Conservation (phyloP, 768 basidiomycete genomes). For the Hygrocybe coccinea region DNA sequence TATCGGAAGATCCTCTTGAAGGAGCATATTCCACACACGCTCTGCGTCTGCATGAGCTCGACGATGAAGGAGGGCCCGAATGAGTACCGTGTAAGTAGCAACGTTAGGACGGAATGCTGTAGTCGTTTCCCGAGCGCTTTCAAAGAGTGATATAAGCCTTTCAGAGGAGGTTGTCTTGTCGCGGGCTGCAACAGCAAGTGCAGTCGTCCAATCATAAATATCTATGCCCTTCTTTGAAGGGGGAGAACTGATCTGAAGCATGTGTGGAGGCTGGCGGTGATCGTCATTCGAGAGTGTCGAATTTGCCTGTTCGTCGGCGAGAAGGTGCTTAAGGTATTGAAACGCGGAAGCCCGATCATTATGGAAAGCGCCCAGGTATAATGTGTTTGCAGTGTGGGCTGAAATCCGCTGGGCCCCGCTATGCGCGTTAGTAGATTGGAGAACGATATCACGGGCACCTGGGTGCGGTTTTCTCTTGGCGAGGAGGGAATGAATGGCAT, state of each 20-base stretch:
- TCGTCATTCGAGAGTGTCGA: background rate
- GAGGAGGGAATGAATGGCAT: constrained; percentile 30
- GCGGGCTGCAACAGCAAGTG: constrained; percentile 41
- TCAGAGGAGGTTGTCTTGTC: constrained; percentile 33
- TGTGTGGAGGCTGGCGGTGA: constrained; percentile 1
- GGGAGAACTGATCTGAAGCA: constrained; percentile 6
- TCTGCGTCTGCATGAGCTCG: constrained; percentile 37
- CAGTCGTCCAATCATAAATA: constrained; percentile 44
- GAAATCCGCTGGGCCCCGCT: constrained; percentile 3
- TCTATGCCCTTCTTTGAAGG: constrained; percentile 31
- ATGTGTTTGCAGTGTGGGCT: constrained; percentile 37
- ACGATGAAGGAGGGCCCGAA: constrained; percentile 49
- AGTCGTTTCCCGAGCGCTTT: constrained; percentile 24
- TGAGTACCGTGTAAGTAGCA: constrained; percentile 49
- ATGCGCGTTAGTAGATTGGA: background rate
- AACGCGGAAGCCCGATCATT: constrained; percentile 42
- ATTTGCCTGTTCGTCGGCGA: constrained; percentile 5
- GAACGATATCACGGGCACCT: background rate
- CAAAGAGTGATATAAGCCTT: constrained; percentile 36
- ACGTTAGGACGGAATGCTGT: constrained; percentile 36
- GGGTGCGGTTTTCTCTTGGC: background rate
- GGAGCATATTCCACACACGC: constrained; percentile 40
- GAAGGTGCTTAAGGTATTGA: constrained; percentile 40
- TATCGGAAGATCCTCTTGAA: constrained; percentile 31
- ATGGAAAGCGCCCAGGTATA: constrained; percentile 38